Percentiles rank a stretch among this genome's conserved stretches.
Conservation (phyloP, 805 yeast genomes). For the Candida maltosa region DNA sequence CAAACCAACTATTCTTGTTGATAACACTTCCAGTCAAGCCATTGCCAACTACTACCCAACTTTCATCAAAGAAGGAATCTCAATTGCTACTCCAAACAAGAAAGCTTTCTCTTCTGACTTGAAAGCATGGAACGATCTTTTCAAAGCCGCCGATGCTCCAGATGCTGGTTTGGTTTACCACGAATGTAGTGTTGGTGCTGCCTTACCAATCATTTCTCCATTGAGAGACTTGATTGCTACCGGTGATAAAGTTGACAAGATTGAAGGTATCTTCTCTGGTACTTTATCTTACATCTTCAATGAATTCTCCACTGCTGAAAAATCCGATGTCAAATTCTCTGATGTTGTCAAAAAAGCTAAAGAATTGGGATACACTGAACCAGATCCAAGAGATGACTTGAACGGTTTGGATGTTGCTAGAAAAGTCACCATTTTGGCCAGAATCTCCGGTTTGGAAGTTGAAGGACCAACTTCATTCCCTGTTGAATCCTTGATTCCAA, state of each 20-base stretch:
- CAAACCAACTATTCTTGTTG: conserved; percentile 79
- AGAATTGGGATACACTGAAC: conserved; percentile 93
- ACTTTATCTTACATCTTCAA: conserved; percentile 93
- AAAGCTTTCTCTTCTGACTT: conserved; percentile 88
- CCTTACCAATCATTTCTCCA: conserved; percentile 88
- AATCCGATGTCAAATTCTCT: conserved; percentile 68
- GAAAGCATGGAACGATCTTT: conserved; percentile 73
- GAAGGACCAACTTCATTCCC: conserved; percentile 91
- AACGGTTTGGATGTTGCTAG: conserved; percentile 98
- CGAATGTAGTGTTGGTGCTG: conserved; percentile 99
- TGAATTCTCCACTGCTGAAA: conserved; percentile 72
- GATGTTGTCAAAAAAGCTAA: conserved; percentile 89
- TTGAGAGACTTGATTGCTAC: conserved; percentile 85
- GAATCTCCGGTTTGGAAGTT: conserved; percentile 83
- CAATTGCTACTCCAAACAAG: conserved; percentile 97
- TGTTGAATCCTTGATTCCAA: conserved; percentile 90
- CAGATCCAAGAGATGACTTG: conserved; percentile 98
- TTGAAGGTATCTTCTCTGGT: conserved; percentile 97
- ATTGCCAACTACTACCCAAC: conserved; percentile 76
- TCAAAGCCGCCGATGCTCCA: conserved; percentile 46
- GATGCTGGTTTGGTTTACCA: conserved; percentile 81
- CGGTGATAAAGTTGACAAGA: conserved; percentile 87
- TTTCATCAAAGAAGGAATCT: conserved; percentile 73
- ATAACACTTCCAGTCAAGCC: conserved; percentile 84
- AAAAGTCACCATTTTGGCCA: conserved; percentile 93